phyloP scores from a whole-genome alignment of 441 rosid species.

The Croton laevigatus region DNA sequence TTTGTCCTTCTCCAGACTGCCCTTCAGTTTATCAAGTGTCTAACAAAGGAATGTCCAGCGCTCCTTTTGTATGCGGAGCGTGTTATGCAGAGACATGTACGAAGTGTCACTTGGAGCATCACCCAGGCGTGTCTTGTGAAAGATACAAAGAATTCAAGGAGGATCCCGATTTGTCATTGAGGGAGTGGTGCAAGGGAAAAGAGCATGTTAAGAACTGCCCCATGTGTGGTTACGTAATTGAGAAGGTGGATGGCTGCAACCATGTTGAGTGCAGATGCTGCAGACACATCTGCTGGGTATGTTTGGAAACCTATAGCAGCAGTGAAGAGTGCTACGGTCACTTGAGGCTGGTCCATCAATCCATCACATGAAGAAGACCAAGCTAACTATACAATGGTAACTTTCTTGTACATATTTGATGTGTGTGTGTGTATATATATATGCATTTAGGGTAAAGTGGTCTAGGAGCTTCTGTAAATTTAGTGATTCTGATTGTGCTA shows the following conservation, averaged over 20 bases:
- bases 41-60: constrained; percentile 30
- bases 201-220: constrained; percentile 73
- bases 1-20: constrained; percentile 94
- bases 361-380: constrained; percentile 27
- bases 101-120: constrained; percentile 76
- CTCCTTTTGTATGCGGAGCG: constrained; percentile 73
- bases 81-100: constrained; percentile 79
- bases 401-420: constrained; percentile 6
- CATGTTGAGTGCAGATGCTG: constrained; percentile 81
- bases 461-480: neutral
- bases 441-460: neutral
- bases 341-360: constrained; percentile 42
- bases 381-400: neutral
- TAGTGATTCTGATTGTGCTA: neutral
- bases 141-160: constrained; percentile 65
- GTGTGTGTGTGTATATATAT: neutral
- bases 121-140: constrained; percentile 69
- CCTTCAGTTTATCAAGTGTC: constrained; percentile 73
- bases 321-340: constrained; percentile 67
- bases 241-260: constrained; percentile 87
- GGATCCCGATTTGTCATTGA: constrained; percentile 74
- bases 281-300: constrained; percentile 82
- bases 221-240: constrained; percentile 56
- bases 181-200: constrained; percentile 75
- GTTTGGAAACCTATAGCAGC: constrained; percentile 40